A percentile compares a stretch with the other conserved stretches of the same genome.
Conservation (phyloP, 2,329 filamentous ascomycete species). For the Fusarium vanettenii region DNA sequence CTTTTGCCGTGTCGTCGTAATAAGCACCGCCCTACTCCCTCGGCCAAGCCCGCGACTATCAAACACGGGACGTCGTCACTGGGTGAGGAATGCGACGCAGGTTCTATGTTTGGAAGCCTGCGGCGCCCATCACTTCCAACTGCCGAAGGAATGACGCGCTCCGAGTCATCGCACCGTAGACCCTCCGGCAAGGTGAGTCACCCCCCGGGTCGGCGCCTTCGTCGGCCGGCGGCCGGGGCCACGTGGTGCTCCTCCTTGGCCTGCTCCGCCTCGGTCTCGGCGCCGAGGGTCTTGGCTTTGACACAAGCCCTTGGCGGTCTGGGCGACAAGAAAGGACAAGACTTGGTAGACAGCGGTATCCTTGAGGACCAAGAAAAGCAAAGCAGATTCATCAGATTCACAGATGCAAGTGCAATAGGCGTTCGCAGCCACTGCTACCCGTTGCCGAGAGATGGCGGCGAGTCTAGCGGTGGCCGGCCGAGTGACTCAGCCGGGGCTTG, state of each 20-base stretch:
- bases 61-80: not conserved
- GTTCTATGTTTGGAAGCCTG: not conserved
- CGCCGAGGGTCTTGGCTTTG: constrained; percentile 2
- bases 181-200: constrained; percentile 14
- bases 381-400: not conserved
- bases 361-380: not conserved
- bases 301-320: constrained; percentile 4
- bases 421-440: not conserved
- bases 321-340: constrained; percentile 5
- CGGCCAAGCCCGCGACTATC: not conserved
- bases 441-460: not conserved
- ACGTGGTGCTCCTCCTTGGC: constrained; percentile 1
- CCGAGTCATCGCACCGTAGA: not conserved
- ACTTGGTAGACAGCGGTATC: not conserved
- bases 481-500: constrained; percentile 32
- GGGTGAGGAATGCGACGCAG: not conserved
- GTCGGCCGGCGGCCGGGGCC: not conserved
- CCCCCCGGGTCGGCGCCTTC: constrained; percentile 24
- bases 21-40: not conserved
- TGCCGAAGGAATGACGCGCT: not conserved
- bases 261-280: constrained; percentile 1
- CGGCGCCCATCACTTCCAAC: not conserved
- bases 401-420: not conserved
- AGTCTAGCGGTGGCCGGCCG: constrained; percentile 22
- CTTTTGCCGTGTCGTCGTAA: constrained; percentile 3